Conservation (phyloP, 257 asterid species). For the Rubia yunnanensis region DNA sequence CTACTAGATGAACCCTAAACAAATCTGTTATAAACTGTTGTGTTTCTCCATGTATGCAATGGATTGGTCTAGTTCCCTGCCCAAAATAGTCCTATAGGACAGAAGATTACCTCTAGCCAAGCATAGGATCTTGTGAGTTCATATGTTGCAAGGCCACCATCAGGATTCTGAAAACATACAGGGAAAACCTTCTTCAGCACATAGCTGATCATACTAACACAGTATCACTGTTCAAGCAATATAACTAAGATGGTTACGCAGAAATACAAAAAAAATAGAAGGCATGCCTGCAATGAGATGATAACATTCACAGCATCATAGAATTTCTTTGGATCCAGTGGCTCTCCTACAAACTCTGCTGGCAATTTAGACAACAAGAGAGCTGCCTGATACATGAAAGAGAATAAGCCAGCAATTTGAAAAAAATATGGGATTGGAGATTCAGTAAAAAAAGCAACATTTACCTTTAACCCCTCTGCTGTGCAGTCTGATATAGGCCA, state of each 20-base stretch:
- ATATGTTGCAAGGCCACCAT: conserved; percentile 93
- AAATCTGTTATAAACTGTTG: neutral
- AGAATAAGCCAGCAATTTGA: conserved; percentile 12
- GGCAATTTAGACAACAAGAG: conserved; percentile 69
- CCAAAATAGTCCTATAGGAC: conserved; percentile 9
- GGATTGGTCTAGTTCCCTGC: neutral
- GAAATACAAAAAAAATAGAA: conserved; percentile 1
- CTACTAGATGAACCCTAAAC: neutral
- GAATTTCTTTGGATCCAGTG: conserved; percentile 49
- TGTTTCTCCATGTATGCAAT: neutral
- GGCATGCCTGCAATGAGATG: conserved; percentile 78
- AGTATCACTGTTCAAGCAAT: neutral
- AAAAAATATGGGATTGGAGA: conserved; percentile 1
- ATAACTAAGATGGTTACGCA: neutral
- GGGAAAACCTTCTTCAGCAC: conserved; percentile 15
- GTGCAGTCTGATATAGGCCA: conserved; percentile 99
- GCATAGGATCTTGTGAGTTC: conserved; percentile 97
- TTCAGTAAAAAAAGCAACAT: conserved; percentile 15
- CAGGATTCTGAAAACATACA: conserved; percentile 52
- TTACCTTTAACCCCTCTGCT: conserved; percentile 94
- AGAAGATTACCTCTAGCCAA: conserved; percentile 83
- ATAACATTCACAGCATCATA: conserved; percentile 87
- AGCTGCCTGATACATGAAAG: conserved; percentile 48
- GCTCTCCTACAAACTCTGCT: conserved; percentile 61
- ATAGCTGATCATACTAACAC: neutral